These are phyloP conservation scores for Dalechampia spathulata DNA, from an alignment of 441 rosid species.

Conservation along the genomic window DNA sequence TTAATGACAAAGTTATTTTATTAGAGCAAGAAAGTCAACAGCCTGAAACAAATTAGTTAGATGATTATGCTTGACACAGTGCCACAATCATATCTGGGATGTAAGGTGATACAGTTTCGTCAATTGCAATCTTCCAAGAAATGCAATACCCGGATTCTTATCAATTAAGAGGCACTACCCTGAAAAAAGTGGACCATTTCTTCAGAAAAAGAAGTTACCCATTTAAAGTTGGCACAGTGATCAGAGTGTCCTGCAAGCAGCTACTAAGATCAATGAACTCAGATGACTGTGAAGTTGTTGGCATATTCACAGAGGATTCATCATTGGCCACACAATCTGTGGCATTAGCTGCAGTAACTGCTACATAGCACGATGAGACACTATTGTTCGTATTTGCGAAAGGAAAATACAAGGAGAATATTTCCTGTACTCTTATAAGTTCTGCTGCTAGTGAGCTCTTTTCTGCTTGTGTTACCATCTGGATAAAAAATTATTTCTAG, in stretches of 20 bases:
- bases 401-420: conserved; percentile 52
- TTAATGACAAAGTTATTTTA: conserved; percentile 9
- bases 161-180: no score
- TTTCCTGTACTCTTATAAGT: conserved; percentile 49
- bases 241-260: conserved; percentile 61
- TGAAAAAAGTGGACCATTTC: not conserved
- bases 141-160: no score
- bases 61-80: not conserved
- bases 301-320: conserved; percentile 21
- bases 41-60: not conserved
- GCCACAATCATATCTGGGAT: not conserved
- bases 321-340: conserved; percentile 10
- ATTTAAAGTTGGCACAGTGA: conserved; percentile 84
- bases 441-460: conserved; percentile 39
- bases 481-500: conserved; percentile 18
- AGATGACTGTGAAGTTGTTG: conserved; percentile 36
- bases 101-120: not conserved
- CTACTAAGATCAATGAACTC: conserved; percentile 59
- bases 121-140: not conserved
- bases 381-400: conserved; percentile 22
- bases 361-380: conserved; percentile 15
- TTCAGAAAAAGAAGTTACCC: conserved; percentile 43
- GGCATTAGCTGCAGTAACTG: conserved; percentile 9
- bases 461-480: conserved; percentile 60
- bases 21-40: not conserved